Evolutionary conservation across 2,329 filamentous ascomycete genomes (phyloP).

Genomic region (Sporothrix schenckii): DNA sequence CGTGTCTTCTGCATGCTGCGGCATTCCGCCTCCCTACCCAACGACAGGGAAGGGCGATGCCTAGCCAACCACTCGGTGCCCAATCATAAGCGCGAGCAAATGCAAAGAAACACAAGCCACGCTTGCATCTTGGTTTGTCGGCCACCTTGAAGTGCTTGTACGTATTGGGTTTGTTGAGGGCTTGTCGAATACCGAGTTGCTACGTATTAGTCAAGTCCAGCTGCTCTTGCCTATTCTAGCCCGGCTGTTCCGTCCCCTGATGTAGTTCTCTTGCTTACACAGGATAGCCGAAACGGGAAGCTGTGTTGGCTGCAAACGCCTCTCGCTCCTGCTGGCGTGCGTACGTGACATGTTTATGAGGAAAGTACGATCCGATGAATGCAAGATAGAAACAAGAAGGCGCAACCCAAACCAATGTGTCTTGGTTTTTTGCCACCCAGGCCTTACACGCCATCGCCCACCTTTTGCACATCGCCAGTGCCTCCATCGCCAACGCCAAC

Average conservation of each 20-base stretch:
- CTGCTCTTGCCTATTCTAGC: not conserved
- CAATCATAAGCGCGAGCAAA: not conserved
- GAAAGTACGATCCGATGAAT: slow-evolving; percentile 7
- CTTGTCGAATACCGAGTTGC: not conserved
- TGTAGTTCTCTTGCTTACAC: too few relatives aligned
- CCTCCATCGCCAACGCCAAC: slow-evolving; percentile 15
- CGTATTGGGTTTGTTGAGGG: not conserved
- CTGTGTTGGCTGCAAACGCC: not conserved
- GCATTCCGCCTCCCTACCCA: slow-evolving; percentile 6
- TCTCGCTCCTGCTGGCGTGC: not conserved
- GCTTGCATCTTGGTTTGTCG: not conserved
- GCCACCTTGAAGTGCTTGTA: not conserved
- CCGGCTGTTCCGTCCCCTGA: not conserved
- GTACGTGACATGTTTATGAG: too few relatives aligned
- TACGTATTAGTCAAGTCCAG: not conserved
- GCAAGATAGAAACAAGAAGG: slow-evolving; percentile 14
- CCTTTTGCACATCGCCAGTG: not conserved
- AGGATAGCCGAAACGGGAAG: not conserved
- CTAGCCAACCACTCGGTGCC: slow-evolving; percentile 15
- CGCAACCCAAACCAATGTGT: not conserved
- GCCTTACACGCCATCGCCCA: not conserved
- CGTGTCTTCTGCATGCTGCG: slow-evolving; percentile 23
- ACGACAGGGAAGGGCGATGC: not conserved
- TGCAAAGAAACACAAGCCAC: not conserved
- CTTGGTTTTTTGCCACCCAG: slow-evolving; percentile 15